A percentile compares a stretch with the other conserved stretches of the same genome.
Evolutionary conservation across 495 filamentous ascomycete species (phyloP).

Genomic region (Hypoxylon lienhwacheense): DNA sequence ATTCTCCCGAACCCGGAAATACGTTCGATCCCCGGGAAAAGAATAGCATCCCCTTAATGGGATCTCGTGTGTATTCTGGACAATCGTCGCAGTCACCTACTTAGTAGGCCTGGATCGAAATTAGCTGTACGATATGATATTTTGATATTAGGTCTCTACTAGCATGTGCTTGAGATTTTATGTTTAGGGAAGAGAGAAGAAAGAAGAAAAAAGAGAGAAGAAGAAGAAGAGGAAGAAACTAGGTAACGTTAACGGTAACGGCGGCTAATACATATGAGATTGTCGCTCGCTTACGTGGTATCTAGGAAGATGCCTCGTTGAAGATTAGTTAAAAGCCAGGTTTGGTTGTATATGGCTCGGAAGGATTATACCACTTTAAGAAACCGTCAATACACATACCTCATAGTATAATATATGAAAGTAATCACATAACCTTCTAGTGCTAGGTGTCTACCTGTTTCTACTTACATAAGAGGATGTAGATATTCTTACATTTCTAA

Average conservation of each 20-base stretch:
- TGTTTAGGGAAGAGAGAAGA: background rate
- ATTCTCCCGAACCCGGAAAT: slow-evolving; percentile 33
- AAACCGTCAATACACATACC: too few species aligned
- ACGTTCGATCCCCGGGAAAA: slow-evolving; percentile 40
- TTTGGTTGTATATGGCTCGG: slow-evolving; percentile 1
- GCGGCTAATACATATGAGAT: slow-evolving; percentile 10
- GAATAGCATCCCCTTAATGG: slow-evolving; percentile 43
- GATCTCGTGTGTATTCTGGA: slow-evolving; percentile 30
- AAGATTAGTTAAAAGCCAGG: slow-evolving; percentile 14
- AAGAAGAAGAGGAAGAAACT: too few species aligned
- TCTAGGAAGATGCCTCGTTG: slow-evolving; percentile 17
- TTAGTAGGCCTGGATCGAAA: slow-evolving; percentile 1
- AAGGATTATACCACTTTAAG: too few species aligned
- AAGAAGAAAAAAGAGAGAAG: too few species aligned
- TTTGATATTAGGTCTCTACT: background rate
- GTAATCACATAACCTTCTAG: too few species aligned
- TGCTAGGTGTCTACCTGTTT: too few species aligned
- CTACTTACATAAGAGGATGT: too few species aligned
- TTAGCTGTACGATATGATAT: slow-evolving; percentile 15
- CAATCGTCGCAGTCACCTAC: slow-evolving; percentile 23
- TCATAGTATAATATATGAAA: too few species aligned
- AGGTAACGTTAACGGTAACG: background rate
- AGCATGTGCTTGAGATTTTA: background rate
- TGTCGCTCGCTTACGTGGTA: slow-evolving; percentile 3
- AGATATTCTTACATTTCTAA: too few species aligned